Base-by-base conservation (phyloP, 73 alveolate species). In the Uronychia binucleata region DNA sequence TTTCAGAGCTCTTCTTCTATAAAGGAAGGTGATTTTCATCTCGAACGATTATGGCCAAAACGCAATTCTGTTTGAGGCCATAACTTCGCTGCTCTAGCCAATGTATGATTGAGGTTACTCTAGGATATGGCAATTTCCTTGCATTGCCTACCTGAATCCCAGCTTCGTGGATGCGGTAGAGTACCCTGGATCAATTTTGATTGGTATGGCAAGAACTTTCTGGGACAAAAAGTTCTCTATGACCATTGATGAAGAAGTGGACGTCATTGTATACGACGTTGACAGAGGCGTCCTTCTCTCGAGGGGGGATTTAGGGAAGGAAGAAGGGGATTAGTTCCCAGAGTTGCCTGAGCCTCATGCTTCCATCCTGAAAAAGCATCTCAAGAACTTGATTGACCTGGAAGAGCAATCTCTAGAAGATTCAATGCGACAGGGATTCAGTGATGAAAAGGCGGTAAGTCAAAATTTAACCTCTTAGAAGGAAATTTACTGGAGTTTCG, bases 401-500 rank as follows among this genome's bases (percentile, higher is more conserved):
- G 19, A 46, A 19, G 67, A 46, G n/a, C 19, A 11, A 5, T 11
- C 19, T 46, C n/a, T 46, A 19, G 19, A 5, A 19, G 19, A 46
- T 19, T 46, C 5, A 5, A 46, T 11, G 67, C 5, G 19, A 19
- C 67, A 46, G 67, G 67, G 67, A 19, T 46, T 11, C 67, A 11
- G n/a, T 46, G 19, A 46, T 46, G 19, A 11, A 46, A 46, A 46
- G 19, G 5, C 67, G 5, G 67, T 46, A 46, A 46, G 67, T 19
- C 67, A 5, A 46, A 11, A 46, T 46, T n/a, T 46, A 46, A 46
- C 67, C 19, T 5, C 19, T 46, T 19, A 46, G 67, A 86, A 85
- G n/a, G 91, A 85, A 35, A 34, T 75, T n/a, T 85, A 85, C 32
- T 85, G 91, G 91, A 84, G 81, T 57, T 85, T 74, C 57, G 91